Percentiles rank a stretch among this genome's conserved stretches.
Evolutionary conservation across 2,329 filamentous ascomycete genomes (phyloP).

Genomic region (Colletotrichum sp.): DNA sequence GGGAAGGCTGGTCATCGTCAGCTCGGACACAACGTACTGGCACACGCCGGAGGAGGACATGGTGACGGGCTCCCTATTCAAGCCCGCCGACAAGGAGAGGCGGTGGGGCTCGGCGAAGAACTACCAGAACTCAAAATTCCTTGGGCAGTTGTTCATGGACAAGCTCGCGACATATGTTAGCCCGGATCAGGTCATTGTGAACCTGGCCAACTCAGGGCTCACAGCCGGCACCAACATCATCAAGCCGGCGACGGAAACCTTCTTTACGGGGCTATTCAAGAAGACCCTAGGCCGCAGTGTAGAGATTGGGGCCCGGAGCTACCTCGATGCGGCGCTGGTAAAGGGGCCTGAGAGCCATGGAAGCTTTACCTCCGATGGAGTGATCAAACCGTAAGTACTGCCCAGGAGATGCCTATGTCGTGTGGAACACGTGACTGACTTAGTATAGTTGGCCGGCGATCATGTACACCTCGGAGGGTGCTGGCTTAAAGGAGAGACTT

Average conservation of each 20-base stretch:
- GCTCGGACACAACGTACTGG: conserved; percentile 29
- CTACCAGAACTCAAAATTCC: conserved; percentile 34
- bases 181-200: conserved; percentile 47
- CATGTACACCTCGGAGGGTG: too few relatives aligned
- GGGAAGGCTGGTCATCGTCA: conserved; percentile 33
- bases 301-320: conserved; percentile 46
- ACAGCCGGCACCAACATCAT: conserved; percentile 46
- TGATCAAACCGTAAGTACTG: conserved; percentile 47
- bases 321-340: conserved; percentile 47
- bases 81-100: conserved; percentile 33
- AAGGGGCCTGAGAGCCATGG: conserved; percentile 55
- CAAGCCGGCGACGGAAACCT: conserved; percentile 27
- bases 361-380: conserved; percentile 50
- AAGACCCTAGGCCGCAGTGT: conserved; percentile 31
- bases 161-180: conserved; percentile 41
- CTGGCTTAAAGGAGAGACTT: too few relatives aligned
- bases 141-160: conserved; percentile 38
- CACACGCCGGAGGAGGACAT: conserved; percentile 26
- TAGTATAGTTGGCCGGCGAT: neutral
- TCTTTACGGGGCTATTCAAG: conserved; percentile 23
- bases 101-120: conserved; percentile 24
- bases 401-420: too few relatives aligned
- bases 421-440: neutral
- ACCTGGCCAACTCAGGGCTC: conserved; percentile 51
- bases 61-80: conserved; percentile 26